Conservation (phyloP, 2,329 filamentous ascomycete genomes). For the Microascus cirrosus region DNA sequence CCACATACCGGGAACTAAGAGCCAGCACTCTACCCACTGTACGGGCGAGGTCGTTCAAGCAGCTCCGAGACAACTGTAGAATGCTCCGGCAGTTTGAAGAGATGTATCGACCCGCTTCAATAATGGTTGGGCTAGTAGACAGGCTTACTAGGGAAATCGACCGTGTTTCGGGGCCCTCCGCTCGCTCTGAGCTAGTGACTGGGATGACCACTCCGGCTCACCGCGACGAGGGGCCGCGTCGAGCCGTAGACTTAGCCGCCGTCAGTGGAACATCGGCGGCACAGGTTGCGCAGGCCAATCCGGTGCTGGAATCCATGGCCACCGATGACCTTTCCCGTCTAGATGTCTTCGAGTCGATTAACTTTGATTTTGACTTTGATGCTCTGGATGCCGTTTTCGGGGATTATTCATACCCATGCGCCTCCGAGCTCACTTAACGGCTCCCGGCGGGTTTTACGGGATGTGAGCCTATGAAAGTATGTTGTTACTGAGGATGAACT, state of each 20-base stretch:
- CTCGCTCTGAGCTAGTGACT: background rate
- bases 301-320: background rate
- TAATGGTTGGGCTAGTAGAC: conserved; percentile 38
- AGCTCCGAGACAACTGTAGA: background rate
- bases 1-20: conserved; percentile 2
- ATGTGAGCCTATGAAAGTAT: no score
- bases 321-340: background rate
- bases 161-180: conserved; percentile 30
- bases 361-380: background rate
- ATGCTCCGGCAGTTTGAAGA: background rate
- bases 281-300: background rate
- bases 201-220: background rate
- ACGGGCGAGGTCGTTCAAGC: background rate
- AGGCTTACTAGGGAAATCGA: conserved; percentile 52
- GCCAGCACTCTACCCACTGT: background rate
- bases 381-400: background rate
- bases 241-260: background rate
- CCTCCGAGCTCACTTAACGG: background rate
- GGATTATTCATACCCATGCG: background rate
- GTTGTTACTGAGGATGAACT: no score
- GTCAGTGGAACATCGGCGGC: background rate
- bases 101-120: background rate
- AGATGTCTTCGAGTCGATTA: background rate
- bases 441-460: no score
- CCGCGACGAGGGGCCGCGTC: background rate